Conservation (phyloP, 306 rosid genomes). For the Lathyrus tuberosus region DNA sequence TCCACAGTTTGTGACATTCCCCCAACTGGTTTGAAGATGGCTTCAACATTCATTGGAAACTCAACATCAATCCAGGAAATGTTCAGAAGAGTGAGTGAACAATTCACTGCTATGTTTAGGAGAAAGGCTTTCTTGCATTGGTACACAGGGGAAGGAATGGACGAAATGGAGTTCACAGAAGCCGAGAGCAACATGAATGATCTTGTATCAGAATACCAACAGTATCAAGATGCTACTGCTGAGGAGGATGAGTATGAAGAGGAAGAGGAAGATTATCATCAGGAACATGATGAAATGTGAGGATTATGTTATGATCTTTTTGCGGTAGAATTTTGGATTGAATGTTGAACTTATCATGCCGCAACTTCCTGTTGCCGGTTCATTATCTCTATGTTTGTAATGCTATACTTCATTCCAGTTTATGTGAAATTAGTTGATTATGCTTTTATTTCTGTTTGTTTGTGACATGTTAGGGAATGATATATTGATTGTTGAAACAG, state of each 20-base stretch:
- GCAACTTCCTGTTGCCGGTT: conserved; percentile 72
- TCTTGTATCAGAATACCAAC: conserved; percentile 18
- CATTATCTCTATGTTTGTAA: conserved; percentile 32
- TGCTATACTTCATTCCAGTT: conserved; percentile 40
- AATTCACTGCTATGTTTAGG: conserved; percentile 17
- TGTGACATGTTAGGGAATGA: conserved; percentile 13
- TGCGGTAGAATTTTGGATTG: too few species aligned
- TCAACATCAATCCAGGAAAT: neutral
- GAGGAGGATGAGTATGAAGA: conserved; percentile 26
- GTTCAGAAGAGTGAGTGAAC: conserved; percentile 11
- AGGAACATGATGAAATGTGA: neutral
- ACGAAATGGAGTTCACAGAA: conserved; percentile 4
- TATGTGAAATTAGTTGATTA: conserved; percentile 35
- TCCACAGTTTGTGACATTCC: conserved; percentile 15
- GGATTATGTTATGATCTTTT: neutral
- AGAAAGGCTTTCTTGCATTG: conserved; percentile 26
- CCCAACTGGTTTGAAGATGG: conserved; percentile 10
- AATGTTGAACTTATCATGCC: conserved; percentile 2
- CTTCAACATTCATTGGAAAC: neutral
- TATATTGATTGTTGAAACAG: conserved; percentile 16
- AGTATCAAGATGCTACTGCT: conserved; percentile 22
- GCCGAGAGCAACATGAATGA: conserved; percentile 25
- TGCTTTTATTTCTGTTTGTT: conserved; percentile 23
- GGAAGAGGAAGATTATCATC: neutral
- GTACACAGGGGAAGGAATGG: conserved; percentile 10